Percentiles rank a stretch among this genome's conserved stretches.
phyloP scores from a whole-genome alignment of 306 rosid genomes.

The Calophaca sinica region DNA sequence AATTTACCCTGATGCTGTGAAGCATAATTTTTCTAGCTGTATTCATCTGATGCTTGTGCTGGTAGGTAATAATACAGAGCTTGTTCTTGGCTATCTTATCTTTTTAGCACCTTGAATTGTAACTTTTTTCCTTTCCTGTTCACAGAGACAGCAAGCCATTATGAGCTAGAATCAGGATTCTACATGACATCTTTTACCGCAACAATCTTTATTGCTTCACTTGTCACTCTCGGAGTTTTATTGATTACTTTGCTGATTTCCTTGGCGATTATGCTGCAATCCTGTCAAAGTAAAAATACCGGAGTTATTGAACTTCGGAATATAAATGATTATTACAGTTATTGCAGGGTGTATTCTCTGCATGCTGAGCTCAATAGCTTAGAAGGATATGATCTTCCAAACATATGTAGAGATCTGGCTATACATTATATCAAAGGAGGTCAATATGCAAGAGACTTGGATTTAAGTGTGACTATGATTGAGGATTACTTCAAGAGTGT shows the following conservation, averaged over 20 bases:
- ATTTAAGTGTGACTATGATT: constrained; percentile 57
- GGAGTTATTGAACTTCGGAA: constrained; percentile 62
- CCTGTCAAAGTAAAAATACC: constrained; percentile 67
- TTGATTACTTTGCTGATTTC: constrained; percentile 67
- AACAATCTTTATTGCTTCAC: constrained; percentile 66
- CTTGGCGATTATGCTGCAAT: constrained; percentile 75
- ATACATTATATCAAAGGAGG: constrained; percentile 65
- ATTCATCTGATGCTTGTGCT: constrained; percentile 8
- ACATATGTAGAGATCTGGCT: constrained; percentile 57
- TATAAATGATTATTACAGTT: constrained; percentile 51
- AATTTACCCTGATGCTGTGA: constrained; percentile 9
- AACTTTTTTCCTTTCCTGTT: constrained; percentile 43
- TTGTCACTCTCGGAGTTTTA: constrained; percentile 65
- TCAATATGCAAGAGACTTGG: constrained; percentile 77
- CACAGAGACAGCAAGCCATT: constrained; percentile 71
- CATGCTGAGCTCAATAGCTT: constrained; percentile 73
- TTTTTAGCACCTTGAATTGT: not conserved
- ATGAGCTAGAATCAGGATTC: constrained; percentile 72
- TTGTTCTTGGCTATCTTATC: not conserved
- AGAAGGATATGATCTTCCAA: constrained; percentile 62
- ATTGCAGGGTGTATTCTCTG: constrained; percentile 63
- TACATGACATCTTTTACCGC: constrained; percentile 79
- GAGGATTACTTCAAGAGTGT: constrained; percentile 58
- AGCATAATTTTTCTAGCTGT: not conserved
- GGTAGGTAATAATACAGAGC: not conserved